phyloP scores from a whole-genome alignment of 202 grass and related monocot species.

The Panicum hallii region DNA sequence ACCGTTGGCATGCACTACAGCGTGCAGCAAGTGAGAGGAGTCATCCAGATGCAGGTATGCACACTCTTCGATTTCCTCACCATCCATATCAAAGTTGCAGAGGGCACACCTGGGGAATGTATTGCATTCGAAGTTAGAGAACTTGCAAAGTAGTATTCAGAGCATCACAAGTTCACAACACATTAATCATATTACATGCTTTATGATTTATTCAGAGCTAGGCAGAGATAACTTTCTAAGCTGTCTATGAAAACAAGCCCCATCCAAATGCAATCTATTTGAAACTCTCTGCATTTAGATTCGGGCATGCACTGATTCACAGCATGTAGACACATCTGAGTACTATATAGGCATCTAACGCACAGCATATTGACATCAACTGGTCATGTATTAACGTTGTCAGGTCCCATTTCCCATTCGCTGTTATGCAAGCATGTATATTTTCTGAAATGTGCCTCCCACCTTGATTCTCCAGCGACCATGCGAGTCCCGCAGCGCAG shows the following conservation, averaged over 20 bases:
- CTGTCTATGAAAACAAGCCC: not conserved
- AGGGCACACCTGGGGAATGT: constrained; percentile 64
- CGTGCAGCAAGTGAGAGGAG: constrained; percentile 82
- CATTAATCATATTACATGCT: not conserved
- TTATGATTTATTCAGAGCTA: no score
- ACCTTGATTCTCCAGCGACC: constrained; percentile 83
- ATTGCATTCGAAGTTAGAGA: constrained; percentile 24
- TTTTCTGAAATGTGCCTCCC: constrained; percentile 39
- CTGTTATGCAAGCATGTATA: not conserved
- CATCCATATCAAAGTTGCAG: constrained; percentile 76
- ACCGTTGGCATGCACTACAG: constrained; percentile 88
- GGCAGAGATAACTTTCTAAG: not conserved
- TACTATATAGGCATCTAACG: not conserved
- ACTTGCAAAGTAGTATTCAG: not conserved
- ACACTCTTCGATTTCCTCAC: constrained; percentile 62
- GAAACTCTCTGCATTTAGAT: constrained; percentile 2
- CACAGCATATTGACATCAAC: not conserved
- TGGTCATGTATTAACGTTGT: not conserved
- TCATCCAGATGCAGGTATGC: constrained; percentile 74
- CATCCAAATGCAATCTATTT: not conserved
- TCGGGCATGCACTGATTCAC: not conserved
- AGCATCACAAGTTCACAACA: not conserved
- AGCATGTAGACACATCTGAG: not conserved
- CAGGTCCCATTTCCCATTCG: not conserved
- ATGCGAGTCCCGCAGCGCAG: constrained; percentile 72